phyloP scores from a whole-genome alignment of 306 rosid species.

The Macrotyloma uniflorum region DNA sequence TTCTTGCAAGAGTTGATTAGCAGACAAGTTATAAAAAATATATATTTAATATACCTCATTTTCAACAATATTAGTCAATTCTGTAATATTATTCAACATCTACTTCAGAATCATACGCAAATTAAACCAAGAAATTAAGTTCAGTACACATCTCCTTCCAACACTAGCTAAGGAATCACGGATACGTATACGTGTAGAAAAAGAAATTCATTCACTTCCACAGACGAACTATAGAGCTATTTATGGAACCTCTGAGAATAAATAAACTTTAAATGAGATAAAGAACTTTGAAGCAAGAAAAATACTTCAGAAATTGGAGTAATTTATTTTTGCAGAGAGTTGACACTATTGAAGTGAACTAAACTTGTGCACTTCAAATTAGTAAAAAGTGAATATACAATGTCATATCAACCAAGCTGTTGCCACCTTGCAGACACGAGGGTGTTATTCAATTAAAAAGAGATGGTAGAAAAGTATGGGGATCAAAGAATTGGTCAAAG shows the following conservation, averaged over 20 bases:
- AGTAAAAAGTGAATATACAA: slow-evolving; percentile 8
- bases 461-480: background rate
- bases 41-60: slow-evolving; percentile 25
- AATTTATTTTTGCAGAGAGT: too few relatives aligned
- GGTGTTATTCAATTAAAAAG: slow-evolving; percentile 5
- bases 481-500: slow-evolving; percentile 21
- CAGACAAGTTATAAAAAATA: slow-evolving; percentile 34
- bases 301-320: background rate
- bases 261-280: background rate
- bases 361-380: slow-evolving; percentile 42
- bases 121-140: background rate
- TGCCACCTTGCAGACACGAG: slow-evolving; percentile 41
- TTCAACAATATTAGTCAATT: background rate
- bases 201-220: too few relatives aligned
- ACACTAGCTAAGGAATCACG: background rate
- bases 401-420: slow-evolving; percentile 32
- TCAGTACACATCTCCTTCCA: background rate
- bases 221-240: background rate
- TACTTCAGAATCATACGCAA: background rate
- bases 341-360: background rate
- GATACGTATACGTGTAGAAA: background rate
- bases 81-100: background rate
- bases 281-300: background rate
- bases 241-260: background rate
- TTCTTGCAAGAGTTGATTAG: too few relatives aligned